Conservation (phyloP, 495 filamentous ascomycete genomes). For the Tetracladium marchalianum region DNA sequence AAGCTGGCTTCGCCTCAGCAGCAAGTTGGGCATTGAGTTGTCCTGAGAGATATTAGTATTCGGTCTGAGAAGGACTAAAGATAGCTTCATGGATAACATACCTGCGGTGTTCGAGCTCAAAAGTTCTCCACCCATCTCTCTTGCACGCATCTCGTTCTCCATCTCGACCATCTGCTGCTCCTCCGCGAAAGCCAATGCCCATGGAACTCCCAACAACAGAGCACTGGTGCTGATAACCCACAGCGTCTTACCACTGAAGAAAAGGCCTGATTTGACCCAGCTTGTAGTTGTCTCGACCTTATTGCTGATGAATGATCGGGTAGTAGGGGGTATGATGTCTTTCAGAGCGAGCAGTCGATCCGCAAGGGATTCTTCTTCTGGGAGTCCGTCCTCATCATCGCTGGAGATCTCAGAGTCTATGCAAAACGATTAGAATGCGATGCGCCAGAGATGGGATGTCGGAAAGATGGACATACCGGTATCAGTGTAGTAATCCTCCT, state of each 20-base stretch:
- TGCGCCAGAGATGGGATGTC: background rate
- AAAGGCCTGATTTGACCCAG: slow-evolving; percentile 50
- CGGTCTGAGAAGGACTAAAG: background rate
- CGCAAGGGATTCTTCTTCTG: slow-evolving; percentile 49
- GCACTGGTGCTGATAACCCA: slow-evolving; percentile 84
- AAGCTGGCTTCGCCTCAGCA: slow-evolving; percentile 18
- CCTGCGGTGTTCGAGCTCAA: background rate
- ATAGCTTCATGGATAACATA: background rate
- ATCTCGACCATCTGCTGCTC: slow-evolving; percentile 93
- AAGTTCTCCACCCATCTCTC: slow-evolving; percentile 50
- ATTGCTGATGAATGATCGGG: slow-evolving; percentile 57
- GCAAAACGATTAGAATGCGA: slow-evolving; percentile 13
- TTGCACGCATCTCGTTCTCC: slow-evolving; percentile 94
- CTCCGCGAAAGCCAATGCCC: slow-evolving; percentile 83
- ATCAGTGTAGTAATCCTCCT: slow-evolving; percentile 82
- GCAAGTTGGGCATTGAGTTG: slow-evolving; percentile 16
- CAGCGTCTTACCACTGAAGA: slow-evolving; percentile 68
- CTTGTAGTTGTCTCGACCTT: slow-evolving; percentile 46
- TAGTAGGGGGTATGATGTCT: slow-evolving; percentile 82
- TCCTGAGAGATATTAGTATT: slow-evolving; percentile 7
- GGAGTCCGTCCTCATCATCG: slow-evolving; percentile 39
- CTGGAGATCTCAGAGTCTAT: slow-evolving; percentile 57
- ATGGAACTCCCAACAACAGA: slow-evolving; percentile 84
- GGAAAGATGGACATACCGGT: slow-evolving; percentile 49
- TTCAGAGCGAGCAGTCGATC: slow-evolving; percentile 79